Evolutionary conservation across 768 basidiomycete genomes (phyloP), one percentile per base, ranked within the genome.

Genomic region (Sarcomyxa edulis): DNA sequence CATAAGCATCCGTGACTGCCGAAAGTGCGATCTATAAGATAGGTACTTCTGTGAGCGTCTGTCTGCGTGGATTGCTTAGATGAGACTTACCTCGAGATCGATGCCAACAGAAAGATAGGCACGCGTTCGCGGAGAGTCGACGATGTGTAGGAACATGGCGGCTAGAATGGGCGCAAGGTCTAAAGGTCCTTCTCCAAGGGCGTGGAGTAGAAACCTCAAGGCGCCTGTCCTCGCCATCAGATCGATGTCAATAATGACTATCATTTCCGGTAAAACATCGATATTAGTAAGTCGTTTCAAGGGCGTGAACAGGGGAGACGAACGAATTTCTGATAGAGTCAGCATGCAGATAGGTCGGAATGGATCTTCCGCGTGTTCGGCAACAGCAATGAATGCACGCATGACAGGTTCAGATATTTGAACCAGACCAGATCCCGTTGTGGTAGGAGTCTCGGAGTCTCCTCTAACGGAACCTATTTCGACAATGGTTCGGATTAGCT

Each of bases 1-100:
- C 89, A 49, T 94, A 93, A 0, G 88, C 87, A 55, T 97, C 94
- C 2, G 94, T 97, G 40, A 99, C 78, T 1, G 86, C 87, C 3
- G 87, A 83, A 9, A 97, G 65, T 1, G 84, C 88, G 51, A 93
- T 80, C 91, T 93, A 37, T 2, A 41, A 16, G 33, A 43, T 11
- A 35, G 32, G 32, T 30, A 11, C 12, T 7, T 18, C 32, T 32
- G 28, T 5, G 20, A 30, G 19, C 25, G 14, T 2, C 12, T 30
- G 26, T n/a, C 6, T 22, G 14, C 10, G 14, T 19, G 14, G 32
- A 16, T 25, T 15, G 1, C n/a, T 5, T 27, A 32, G 33, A 37
- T 14, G 16, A 15, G n/a, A 50, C 67, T 30, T 48, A 92, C 92
- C 76, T 98, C 96, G 32, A 98, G 64, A 57, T 98, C 96, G 19